phyloP scores from a whole-genome alignment of 768 basidiomycete species.

The Phlegmacium glaucopus region DNA sequence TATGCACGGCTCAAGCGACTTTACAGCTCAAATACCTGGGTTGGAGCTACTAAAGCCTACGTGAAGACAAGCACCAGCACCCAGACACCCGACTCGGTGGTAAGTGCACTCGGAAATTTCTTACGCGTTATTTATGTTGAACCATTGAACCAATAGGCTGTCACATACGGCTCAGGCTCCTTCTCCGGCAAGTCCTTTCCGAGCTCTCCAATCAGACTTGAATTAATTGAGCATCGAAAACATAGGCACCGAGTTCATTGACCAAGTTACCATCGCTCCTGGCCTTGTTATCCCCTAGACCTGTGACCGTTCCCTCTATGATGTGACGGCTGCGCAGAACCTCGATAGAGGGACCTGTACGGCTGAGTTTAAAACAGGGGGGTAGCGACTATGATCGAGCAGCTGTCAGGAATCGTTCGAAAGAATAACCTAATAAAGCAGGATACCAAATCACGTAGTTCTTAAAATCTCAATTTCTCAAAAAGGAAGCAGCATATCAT shows the following conservation, averaged over 20 bases:
- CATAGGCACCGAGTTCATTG: conserved; percentile 19
- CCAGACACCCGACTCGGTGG: conserved; percentile 44
- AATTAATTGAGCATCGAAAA: no score
- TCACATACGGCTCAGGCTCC: conserved; percentile 55
- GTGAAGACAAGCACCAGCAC: conserved; percentile 45
- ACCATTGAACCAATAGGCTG: conserved; percentile 30
- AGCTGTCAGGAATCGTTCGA: no score
- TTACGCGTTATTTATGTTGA: not conserved
- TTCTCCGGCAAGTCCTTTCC: conserved; percentile 42
- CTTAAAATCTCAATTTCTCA: no score
- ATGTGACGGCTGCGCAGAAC: no score
- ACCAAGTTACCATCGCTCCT: no score
- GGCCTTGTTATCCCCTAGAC: conserved; percentile 50
- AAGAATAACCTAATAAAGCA: no score
- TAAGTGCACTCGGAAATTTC: conserved; percentile 14
- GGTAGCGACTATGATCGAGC: no score
- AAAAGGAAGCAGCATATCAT: no score
- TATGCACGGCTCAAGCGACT: conserved; percentile 6
- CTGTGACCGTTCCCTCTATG: no score
- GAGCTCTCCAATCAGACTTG: not conserved
- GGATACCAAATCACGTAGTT: no score
- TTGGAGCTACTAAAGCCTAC: conserved; percentile 50
- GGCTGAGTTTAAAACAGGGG: no score
- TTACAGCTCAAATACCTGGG: conserved; percentile 67
- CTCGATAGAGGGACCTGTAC: no score